Percentiles rank a stretch among this genome's conserved stretches.
Conservation (phyloP, 2,329 filamentous ascomycete genomes). For the Hymenoscyphus scutula region DNA sequence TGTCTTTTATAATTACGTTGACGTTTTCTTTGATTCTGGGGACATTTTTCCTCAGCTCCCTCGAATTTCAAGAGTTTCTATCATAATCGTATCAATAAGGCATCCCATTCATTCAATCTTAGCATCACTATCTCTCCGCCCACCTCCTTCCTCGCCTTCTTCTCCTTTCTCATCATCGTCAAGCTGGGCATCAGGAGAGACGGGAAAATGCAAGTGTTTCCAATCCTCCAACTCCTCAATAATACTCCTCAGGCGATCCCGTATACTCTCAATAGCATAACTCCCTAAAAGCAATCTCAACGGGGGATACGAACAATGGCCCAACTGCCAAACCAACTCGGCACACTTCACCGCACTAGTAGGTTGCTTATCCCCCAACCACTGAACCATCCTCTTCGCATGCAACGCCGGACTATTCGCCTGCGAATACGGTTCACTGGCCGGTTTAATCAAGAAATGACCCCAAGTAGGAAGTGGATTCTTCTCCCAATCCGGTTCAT, state of each 20-base stretch:
- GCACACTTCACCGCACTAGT: conserved; percentile 91
- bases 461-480: conserved; percentile 75
- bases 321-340: conserved; percentile 91
- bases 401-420: conserved; percentile 82
- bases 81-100: not conserved
- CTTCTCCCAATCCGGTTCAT: conserved; percentile 63
- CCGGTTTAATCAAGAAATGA: conserved; percentile 86
- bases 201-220: conserved; percentile 76
- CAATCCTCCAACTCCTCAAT: conserved; percentile 95
- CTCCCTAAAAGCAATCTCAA: conserved; percentile 82
- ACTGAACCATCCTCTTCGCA: conserved; percentile 87
- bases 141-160: conserved; percentile 35
- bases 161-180: conserved; percentile 36
- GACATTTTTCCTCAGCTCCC: not conserved
- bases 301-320: conserved; percentile 91
- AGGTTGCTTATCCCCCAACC: conserved; percentile 89
- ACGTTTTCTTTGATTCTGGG: not conserved
- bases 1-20: not conserved
- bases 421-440: conserved; percentile 76
- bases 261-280: conserved; percentile 93
- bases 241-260: conserved; percentile 83
- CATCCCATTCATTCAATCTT: conserved; percentile 6
- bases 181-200: conserved; percentile 43
- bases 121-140: conserved; percentile 21
- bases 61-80: not conserved